Conservation (phyloP, 306 rosid genomes). For the Medicago truncatula region DNA sequence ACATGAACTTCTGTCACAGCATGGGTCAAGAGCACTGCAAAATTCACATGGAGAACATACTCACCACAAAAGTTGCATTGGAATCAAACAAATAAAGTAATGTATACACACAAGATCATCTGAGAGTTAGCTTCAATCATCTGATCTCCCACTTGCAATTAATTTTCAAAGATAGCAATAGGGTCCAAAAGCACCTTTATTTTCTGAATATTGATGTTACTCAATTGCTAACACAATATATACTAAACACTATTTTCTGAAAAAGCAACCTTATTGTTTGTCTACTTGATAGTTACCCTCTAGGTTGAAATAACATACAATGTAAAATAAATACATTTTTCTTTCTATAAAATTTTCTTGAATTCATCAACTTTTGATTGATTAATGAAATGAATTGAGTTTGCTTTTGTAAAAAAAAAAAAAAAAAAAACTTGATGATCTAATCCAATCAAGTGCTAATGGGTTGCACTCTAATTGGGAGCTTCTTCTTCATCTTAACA, state of each 20-base stretch:
- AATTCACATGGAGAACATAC: constrained; percentile 39
- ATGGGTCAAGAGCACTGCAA: constrained; percentile 41
- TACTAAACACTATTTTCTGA: constrained; percentile 10
- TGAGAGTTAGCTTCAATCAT: constrained; percentile 47
- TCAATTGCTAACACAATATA: constrained; percentile 44
- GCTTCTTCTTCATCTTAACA: constrained; percentile 80
- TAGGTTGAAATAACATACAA: neutral
- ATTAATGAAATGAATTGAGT: no score
- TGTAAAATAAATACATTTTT: no score
- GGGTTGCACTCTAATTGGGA: constrained; percentile 63
- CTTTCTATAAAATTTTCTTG: neutral
- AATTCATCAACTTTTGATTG: no score
- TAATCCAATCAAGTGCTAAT: constrained; percentile 36
- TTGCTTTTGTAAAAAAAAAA: no score
- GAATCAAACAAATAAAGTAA: constrained; percentile 36
- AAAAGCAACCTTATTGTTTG: constrained; percentile 21
- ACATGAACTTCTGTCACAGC: constrained; percentile 34
- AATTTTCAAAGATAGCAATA: constrained; percentile 22
- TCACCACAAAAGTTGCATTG: constrained; percentile 44
- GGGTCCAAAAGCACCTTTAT: constrained; percentile 35
- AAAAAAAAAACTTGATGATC: neutral
- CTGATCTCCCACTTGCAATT: constrained; percentile 40
- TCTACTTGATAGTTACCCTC: neutral
- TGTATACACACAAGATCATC: constrained; percentile 37
- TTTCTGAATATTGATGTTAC: constrained; percentile 51